Percentiles rank a stretch among this genome's conserved stretches.
phyloP scores from a whole-genome alignment of 208 protist genomes.

The Hexamita inflata region DNA sequence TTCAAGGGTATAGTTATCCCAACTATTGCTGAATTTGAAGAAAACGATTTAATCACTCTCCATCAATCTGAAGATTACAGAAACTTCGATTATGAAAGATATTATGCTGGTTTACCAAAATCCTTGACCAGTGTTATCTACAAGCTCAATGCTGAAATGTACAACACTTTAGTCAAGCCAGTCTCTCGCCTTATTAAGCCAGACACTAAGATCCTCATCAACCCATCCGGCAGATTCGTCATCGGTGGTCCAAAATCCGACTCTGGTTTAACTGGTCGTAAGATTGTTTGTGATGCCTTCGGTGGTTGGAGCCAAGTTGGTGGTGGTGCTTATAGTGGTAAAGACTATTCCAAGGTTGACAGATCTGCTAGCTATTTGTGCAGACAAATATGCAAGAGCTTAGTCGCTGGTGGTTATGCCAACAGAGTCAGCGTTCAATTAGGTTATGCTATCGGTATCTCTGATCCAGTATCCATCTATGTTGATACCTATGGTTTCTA shows the following conservation, averaged over 20 bases:
- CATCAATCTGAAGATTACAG: background rate
- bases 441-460: slow-evolving; percentile 94
- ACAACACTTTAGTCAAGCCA: background rate
- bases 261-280: slow-evolving; percentile 94
- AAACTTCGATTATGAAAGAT: background rate
- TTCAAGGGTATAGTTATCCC: slow-evolving; percentile 35
- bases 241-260: slow-evolving; percentile 96
- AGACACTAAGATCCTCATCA: slow-evolving; percentile 87
- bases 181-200: background rate
- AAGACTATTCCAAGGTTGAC: slow-evolving; percentile 98
- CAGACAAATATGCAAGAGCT: slow-evolving; percentile 95
- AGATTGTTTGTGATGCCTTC: slow-evolving; percentile 99
- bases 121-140: too few species aligned
- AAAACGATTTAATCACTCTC: background rate
- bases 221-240: slow-evolving; percentile 92
- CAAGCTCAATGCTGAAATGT: background rate
- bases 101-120: background rate
- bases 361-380: slow-evolving; percentile 92
- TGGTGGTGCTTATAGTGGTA: slow-evolving; percentile 97
- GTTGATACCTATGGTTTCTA: slow-evolving; percentile 96
- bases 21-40: background rate
- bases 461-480: slow-evolving; percentile 83
- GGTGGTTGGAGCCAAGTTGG: slow-evolving; percentile 98
- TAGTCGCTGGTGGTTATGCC: slow-evolving; percentile 76
- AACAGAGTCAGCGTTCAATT: slow-evolving; percentile 91